Base-by-base conservation (phyloP, 1,284 basidiomycete genomes). In the Cerrena zonata region DNA sequence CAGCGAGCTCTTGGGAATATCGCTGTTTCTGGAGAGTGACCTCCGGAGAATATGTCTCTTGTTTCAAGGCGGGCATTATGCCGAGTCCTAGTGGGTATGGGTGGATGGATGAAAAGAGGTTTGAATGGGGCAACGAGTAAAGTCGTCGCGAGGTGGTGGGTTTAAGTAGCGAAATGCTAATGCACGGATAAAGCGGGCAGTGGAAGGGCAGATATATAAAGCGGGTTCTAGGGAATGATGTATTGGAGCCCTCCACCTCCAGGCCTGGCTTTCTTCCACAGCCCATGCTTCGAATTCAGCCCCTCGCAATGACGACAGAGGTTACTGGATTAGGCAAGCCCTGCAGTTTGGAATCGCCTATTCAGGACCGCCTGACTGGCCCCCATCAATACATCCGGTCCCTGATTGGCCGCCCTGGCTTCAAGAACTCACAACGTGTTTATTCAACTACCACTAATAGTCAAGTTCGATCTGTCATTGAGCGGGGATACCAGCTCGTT, bases 1-100 rank as follows among this genome's bases (percentile, higher is more conserved):
- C 78, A 0, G 77, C 78, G n/a, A 85, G 66, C 58, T 82, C 75
- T 42, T 69, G 70, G 3, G 81, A 75, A 57, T 85, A 84, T 25
- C 67, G 68, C 24, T 67, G 67, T 60, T 77, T 81, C 58, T 73
- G 68, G 7, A 34, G 7, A 15, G 30, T 34, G 37, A 74, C 66
- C 55, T 82, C 76, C 48, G 21, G 10, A 22, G 39, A 40, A 19
- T 18, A 18, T 5, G 7, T 18, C 5, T 59, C 56, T 46, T 49
- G 51, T 13, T 51, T 36, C 15, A 22, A 5, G 7, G 56, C 44
- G 23, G 64, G 61, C 61, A 63, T 66, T 15, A 34, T 34, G 7
- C 7, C 7, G 30, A 34, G 30, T 34, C 7, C 7, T 34, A 34
- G 15, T 34, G 15, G 30, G n/a, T n/a, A n/a, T n/a, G 30, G 30